These are phyloP conservation scores for Cymbopogon citratus DNA, from an alignment of 176 grass and related monocot species.

Conservation along the genomic window DNA sequence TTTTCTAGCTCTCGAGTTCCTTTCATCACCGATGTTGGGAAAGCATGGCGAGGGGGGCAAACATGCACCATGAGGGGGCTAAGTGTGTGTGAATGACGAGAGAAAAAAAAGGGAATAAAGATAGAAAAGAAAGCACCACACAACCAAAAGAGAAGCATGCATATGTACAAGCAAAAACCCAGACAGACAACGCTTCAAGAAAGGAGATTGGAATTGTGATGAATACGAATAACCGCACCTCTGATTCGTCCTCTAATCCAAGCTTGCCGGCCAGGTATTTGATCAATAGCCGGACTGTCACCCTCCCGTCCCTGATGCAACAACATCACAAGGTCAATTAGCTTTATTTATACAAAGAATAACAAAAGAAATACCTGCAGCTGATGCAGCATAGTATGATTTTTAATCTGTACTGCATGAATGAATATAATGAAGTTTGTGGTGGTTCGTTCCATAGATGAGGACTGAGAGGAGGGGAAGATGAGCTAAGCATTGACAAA, in stretches of 20 bases:
- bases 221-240: slow-evolving; percentile 41
- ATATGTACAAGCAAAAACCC: background rate
- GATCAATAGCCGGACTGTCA: slow-evolving; percentile 66
- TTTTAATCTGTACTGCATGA: background rate
- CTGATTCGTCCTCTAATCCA: slow-evolving; percentile 64
- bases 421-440: background rate
- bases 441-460: too few relatives aligned
- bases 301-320: slow-evolving; percentile 64
- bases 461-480: too few relatives aligned
- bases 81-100: background rate
- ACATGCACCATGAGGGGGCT: slow-evolving; percentile 30
- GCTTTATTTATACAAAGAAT: background rate
- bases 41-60: slow-evolving; percentile 12
- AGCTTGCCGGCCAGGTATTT: slow-evolving; percentile 86
- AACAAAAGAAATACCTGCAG: background rate
- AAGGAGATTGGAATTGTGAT: background rate
- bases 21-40: slow-evolving; percentile 51
- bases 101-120: background rate
- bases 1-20: slow-evolving; percentile 56
- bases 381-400: background rate
- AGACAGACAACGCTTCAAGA: slow-evolving; percentile 7
- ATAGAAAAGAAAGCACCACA: slow-evolving; percentile 7
- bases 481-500: background rate
- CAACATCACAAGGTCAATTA: background rate
- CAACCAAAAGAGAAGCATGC: background rate